Base-by-base conservation (phyloP, 177 flowering plant species). In the Vitis hybrid region DNA sequence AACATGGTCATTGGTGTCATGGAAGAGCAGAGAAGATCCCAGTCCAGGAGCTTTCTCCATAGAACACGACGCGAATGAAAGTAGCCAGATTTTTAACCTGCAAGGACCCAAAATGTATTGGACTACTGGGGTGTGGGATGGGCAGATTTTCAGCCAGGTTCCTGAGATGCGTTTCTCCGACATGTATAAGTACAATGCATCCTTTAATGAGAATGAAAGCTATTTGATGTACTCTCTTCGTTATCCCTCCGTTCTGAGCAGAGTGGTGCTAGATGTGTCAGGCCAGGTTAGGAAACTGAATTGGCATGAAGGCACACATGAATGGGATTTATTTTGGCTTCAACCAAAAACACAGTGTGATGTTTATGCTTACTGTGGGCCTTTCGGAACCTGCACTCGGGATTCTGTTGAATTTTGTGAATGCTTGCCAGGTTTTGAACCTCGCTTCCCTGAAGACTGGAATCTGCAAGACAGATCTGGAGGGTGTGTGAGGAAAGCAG, bases 21-120 rank as follows among this genome's bases (percentile, higher is more conserved):
- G 90, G 90, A 88, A 72, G 69, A 88, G 71, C 40, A 0, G 21
- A 6, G 83, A 85, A 6, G 84, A 87, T 70, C 89, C 86, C 2
- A 65, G 85, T 16, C 62, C 80, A 2, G 90, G 90, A 13, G 68
- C 70, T 0, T 86, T 68, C 66, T 67, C 82, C 30, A 16, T 16
- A 16, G 18, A 16, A 16, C 18, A 16, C 18, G 18, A 16, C 18
- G 18, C 18, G 18, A 16, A 16, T 16, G 18, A 16, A 16, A 16
- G 18, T n/a, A 78, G 24, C 14, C 72, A 68, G 56, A 80, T 73
- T 67, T 2, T 71, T 10, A 60, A 80, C 19, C 1, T 46, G 27
- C 81, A 85, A 59, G 40, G 58, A 59, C 59, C 84, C 27, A 9
- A 21, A 2, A 46, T n/a, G 13, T 83, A 70, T 19, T 85, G 88